Conservation (phyloP, 1,284 basidiomycete species). For the Anthracocystis walkeri region DNA sequence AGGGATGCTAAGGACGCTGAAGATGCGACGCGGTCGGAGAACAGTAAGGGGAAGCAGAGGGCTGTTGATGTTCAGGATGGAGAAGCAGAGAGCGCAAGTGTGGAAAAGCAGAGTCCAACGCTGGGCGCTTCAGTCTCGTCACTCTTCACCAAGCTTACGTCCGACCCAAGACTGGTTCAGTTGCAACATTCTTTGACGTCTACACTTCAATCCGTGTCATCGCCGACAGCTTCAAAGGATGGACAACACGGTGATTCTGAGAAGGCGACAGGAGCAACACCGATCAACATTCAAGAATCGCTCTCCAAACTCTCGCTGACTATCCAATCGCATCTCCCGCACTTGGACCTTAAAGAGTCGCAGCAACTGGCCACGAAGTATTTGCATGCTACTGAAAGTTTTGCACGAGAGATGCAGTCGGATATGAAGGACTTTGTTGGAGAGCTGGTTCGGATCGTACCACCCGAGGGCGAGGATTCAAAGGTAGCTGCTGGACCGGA, state of each 20-base stretch:
- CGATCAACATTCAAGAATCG: constrained; percentile 47
- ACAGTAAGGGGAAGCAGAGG: constrained; percentile 47
- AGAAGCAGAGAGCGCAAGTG: background rate
- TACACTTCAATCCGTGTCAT: constrained; percentile 31
- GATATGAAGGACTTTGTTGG: constrained; percentile 58
- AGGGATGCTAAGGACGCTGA: background rate
- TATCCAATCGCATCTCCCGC: constrained; percentile 56
- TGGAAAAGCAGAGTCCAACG: constrained; percentile 18
- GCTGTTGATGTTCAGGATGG: constrained; percentile 20
- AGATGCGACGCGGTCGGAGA: constrained; percentile 14
- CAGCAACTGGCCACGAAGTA: constrained; percentile 58
- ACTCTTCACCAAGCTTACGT: constrained; percentile 43
- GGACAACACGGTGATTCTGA: constrained; percentile 11
- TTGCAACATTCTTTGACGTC: constrained; percentile 44
- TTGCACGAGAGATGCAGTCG: constrained; percentile 55
- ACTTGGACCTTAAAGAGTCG: constrained; percentile 55
- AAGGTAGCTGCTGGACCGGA: constrained; percentile 6
- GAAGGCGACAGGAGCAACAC: constrained; percentile 5
- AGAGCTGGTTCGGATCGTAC: constrained; percentile 59
- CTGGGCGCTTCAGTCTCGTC: constrained; percentile 37
- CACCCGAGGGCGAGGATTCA: constrained; percentile 41
- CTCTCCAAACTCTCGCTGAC: constrained; percentile 48
- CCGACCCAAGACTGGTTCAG: constrained; percentile 39
- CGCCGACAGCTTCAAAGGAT: constrained; percentile 5
- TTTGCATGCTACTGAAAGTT: constrained; percentile 49